Evolutionary conservation across 345 rosid species (phyloP).

Genomic region (Lumnitzera littorea): DNA sequence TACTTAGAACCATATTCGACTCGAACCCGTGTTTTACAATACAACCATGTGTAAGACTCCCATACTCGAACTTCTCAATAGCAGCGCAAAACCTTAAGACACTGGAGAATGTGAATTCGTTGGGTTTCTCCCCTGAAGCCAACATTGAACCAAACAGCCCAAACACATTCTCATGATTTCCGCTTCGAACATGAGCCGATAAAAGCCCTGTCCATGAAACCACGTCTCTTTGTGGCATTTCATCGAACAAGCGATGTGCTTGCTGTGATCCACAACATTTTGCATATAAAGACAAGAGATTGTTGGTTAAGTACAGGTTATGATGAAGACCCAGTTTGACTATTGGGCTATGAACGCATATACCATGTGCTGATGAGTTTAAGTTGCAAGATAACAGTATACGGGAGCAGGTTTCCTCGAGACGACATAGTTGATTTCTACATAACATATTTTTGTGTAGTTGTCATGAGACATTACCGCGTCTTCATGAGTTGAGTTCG

Average conservation of each 20-base stretch:
- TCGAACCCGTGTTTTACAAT: slow-evolving; percentile 47
- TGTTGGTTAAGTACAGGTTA: slow-evolving; percentile 48
- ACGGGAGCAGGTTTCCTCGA: slow-evolving; percentile 36
- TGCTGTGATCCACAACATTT: slow-evolving; percentile 27
- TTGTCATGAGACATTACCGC: not conserved
- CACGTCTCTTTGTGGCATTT: slow-evolving; percentile 54
- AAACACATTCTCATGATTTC: slow-evolving; percentile 33
- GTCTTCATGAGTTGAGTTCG: not conserved
- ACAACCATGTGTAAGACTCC: slow-evolving; percentile 38
- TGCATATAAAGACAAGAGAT: slow-evolving; percentile 37
- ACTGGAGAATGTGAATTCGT: slow-evolving; percentile 58
- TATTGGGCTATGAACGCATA: slow-evolving; percentile 47
- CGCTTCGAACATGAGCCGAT: slow-evolving; percentile 37
- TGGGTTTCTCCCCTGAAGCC: slow-evolving; percentile 33
- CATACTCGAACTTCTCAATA: slow-evolving; percentile 29
- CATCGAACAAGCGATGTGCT: slow-evolving; percentile 60
- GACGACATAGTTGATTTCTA: slow-evolving; percentile 19
- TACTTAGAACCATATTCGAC: slow-evolving; percentile 29
- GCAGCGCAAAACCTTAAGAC: slow-evolving; percentile 46
- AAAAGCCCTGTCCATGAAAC: slow-evolving; percentile 64
- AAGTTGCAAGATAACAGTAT: slow-evolving; percentile 45
- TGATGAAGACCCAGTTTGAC: slow-evolving; percentile 42
- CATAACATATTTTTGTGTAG: slow-evolving; percentile 22
- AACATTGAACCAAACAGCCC: slow-evolving; percentile 34
- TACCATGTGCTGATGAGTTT: slow-evolving; percentile 30